Evolutionary conservation across 768 basidiomycete genomes (phyloP).

Genomic region (Macrolepiota albuminosa): DNA sequence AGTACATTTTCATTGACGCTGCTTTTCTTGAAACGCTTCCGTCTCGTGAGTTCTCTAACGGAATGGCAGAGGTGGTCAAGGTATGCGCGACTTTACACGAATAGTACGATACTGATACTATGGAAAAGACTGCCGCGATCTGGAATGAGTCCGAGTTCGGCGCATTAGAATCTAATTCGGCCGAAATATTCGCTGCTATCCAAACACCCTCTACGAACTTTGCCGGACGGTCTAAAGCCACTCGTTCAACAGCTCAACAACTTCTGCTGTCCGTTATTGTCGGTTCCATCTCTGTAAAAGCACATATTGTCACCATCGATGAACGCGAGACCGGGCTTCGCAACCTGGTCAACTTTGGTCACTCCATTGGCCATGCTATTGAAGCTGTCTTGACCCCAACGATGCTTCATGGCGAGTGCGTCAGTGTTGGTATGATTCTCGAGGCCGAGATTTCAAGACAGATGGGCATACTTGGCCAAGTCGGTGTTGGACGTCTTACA

Average conservation of each 20-base stretch:
- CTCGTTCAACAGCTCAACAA: slow-evolving; percentile 71
- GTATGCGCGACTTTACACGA: slow-evolving; percentile 34
- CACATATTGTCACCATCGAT: slow-evolving; percentile 95
- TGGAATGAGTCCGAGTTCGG: slow-evolving; percentile 92
- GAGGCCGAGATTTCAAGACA: slow-evolving; percentile 92
- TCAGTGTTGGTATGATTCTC: slow-evolving; percentile 93
- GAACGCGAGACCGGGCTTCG: slow-evolving; percentile 95
- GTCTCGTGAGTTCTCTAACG: slow-evolving; percentile 91
- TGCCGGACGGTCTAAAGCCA: slow-evolving; percentile 52
- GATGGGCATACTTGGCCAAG: slow-evolving; percentile 85
- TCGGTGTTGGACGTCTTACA: slow-evolving; percentile 85
- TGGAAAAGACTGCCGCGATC: slow-evolving; percentile 88
- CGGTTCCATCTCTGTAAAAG: slow-evolving; percentile 91
- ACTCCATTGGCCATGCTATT: slow-evolving; percentile 97
- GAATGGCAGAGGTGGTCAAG: slow-evolving; percentile 98
- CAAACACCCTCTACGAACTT: slow-evolving; percentile 59
- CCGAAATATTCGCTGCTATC: slow-evolving; percentile 84
- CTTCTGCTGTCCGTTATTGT: slow-evolving; percentile 89
- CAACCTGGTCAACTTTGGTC: slow-evolving; percentile 98
- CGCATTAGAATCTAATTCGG: slow-evolving; percentile 78
- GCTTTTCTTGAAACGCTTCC: slow-evolving; percentile 95
- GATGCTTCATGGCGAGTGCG: slow-evolving; percentile 95
- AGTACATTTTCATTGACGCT: slow-evolving; percentile 96
- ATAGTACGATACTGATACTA: not conserved
- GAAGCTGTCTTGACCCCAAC: slow-evolving; percentile 93